Conservation (phyloP, 225 moss, liverwort and hornwort species). For the Bryoerythrophyllum caledonicum region DNA sequence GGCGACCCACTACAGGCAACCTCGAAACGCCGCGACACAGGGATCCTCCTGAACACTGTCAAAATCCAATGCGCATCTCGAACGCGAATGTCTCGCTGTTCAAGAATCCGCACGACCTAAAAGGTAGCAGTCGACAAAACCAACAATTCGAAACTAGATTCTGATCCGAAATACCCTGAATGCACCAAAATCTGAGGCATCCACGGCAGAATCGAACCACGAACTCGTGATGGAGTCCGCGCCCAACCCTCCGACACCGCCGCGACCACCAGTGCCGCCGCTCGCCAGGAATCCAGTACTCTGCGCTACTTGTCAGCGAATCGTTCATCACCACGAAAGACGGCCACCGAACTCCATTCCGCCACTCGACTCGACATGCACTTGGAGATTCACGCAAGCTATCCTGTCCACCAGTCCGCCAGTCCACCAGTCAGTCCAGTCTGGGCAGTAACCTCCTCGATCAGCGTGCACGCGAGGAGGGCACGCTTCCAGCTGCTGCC, state of each 20-base stretch:
- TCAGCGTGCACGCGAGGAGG: not conserved
- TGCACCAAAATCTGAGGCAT: not conserved
- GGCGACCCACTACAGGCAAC: not conserved
- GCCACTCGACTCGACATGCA: not conserved
- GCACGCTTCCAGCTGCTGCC: not conserved
- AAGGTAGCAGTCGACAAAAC: not conserved
- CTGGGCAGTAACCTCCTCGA: not conserved
- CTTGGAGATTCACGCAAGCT: not conserved
- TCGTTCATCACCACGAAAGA: not conserved
- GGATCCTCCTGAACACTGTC: not conserved
- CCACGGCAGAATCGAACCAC: not conserved
- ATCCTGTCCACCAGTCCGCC: not conserved
- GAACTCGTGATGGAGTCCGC: too few species aligned
- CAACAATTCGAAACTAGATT: not conserved
- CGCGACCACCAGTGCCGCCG: not conserved
- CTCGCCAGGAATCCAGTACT: not conserved
- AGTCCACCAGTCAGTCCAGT: not conserved
- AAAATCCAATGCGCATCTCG: not conserved
- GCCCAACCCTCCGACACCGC: not conserved
- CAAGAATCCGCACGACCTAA: not conserved
- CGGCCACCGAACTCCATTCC: slow-evolving; percentile 2
- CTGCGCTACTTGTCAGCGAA: too few species aligned
- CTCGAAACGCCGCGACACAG: not conserved
- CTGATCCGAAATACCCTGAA: not conserved
- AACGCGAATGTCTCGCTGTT: too few species aligned